phyloP scores from a whole-genome alignment of 306 rosid species.

The Pterocarpus macrocarpus region DNA sequence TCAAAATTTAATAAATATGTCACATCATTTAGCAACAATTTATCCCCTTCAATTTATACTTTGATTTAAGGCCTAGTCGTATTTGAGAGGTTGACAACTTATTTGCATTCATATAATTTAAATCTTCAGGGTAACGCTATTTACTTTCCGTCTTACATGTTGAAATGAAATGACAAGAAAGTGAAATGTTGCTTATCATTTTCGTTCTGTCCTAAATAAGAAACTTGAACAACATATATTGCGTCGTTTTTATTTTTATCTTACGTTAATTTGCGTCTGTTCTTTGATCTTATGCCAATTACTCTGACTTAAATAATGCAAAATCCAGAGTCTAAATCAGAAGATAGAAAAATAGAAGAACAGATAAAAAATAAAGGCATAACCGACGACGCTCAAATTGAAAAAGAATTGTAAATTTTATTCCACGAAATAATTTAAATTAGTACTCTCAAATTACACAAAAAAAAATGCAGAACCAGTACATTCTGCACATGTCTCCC shows the following conservation, averaged over 20 bases:
- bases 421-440: constrained; percentile 18
- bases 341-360: neutral
- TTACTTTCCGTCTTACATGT: too few relatives aligned
- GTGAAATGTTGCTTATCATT: too few relatives aligned
- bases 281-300: neutral
- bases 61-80: constrained; percentile 10
- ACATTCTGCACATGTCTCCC: constrained; percentile 64
- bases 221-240: too few relatives aligned
- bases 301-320: neutral
- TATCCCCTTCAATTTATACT: neutral
- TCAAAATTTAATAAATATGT: neutral
- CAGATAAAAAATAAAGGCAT: neutral
- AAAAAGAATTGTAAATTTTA: constrained; percentile 21
- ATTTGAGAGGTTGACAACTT: neutral
- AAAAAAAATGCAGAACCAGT: constrained; percentile 75
- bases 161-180: too few relatives aligned
- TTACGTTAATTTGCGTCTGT: neutral
- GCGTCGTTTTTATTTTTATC: too few relatives aligned
- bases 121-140: too few relatives aligned
- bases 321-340: neutral
- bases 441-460: constrained; percentile 36
- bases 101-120: too few relatives aligned
- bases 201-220: too few relatives aligned
- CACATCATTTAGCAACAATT: too few relatives aligned
- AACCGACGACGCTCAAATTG: neutral